Conservation (phyloP, 2,329 filamentous ascomycete genomes). For the Alternaria alternata region DNA sequence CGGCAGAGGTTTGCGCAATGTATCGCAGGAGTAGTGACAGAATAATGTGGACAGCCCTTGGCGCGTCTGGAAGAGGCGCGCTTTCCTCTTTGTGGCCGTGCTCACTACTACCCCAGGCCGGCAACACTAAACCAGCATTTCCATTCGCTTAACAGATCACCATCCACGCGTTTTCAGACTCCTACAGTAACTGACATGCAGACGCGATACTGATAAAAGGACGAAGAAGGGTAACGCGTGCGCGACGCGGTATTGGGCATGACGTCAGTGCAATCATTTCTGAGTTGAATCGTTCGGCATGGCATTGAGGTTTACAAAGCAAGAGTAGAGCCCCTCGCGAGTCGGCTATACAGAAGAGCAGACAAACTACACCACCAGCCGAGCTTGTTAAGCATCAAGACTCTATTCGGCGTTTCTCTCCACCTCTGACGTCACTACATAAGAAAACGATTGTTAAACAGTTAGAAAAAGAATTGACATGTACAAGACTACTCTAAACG, state of each 20-base stretch:
- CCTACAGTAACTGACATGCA: neutral
- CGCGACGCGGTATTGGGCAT: conserved; percentile 5
- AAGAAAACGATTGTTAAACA: neutral
- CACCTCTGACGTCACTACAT: neutral
- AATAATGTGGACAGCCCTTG: conserved; percentile 18
- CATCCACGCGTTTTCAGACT: conserved; percentile 3
- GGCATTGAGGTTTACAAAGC: neutral
- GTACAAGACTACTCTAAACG: neutral
- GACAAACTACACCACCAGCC: neutral
- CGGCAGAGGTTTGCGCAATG: conserved; percentile 6
- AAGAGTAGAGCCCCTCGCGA: neutral
- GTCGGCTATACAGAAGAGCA: neutral
- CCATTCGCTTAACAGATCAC: neutral
- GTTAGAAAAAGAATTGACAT: neutral
- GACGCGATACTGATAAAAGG: neutral
- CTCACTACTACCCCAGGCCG: conserved; percentile 6
- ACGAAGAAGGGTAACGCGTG: neutral
- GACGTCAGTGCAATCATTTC: conserved; percentile 13
- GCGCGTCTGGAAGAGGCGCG: conserved; percentile 13
- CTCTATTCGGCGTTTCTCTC: neutral
- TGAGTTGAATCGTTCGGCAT: neutral
- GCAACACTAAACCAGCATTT: neutral
- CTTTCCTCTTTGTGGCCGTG: conserved; percentile 8
- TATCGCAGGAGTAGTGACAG: conserved; percentile 9
- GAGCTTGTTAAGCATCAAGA: neutral